Evolutionary conservation across 2,329 filamentous ascomycete genomes (phyloP).

Genomic region (Ceratocystis papillata): DNA sequence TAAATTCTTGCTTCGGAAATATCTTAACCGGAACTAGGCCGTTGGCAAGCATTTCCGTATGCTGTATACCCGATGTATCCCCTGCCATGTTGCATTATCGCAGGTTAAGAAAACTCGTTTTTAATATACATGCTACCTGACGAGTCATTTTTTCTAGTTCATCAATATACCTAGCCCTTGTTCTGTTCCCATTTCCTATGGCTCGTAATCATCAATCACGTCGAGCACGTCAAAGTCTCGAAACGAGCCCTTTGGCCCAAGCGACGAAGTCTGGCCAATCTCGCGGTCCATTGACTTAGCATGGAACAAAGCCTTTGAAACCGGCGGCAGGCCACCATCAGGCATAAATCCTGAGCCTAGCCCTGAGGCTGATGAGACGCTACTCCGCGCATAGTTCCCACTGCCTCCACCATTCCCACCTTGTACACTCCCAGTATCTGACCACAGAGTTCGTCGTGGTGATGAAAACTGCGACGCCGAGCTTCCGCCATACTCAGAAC

Average conservation of each 20-base stretch:
- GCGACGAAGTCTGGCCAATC: slow-evolving; percentile 26
- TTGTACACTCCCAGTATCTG: slow-evolving; percentile 20
- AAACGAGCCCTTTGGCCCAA: slow-evolving; percentile 28
- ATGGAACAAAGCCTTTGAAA: slow-evolving; percentile 21
- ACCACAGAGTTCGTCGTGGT: slow-evolving; percentile 16
- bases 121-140: too few relatives aligned
- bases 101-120: too few relatives aligned
- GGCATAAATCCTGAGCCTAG: slow-evolving; percentile 19
- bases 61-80: too few relatives aligned
- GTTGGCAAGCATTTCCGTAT: too few relatives aligned
- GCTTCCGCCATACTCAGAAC: slow-evolving; percentile 17
- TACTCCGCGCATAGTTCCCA: slow-evolving; percentile 24
- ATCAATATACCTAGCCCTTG: not conserved
- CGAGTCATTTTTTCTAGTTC: too few relatives aligned
- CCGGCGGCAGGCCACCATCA: slow-evolving; percentile 24
- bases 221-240: slow-evolving; percentile 33
- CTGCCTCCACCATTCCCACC: slow-evolving; percentile 19
- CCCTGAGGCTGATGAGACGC: slow-evolving; percentile 19
- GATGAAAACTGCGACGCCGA: slow-evolving; percentile 12
- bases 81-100: too few relatives aligned
- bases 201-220: slow-evolving; percentile 29
- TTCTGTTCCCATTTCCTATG: not conserved
- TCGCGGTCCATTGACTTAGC: not conserved
- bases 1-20: too few relatives aligned
- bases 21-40: too few relatives aligned